A percentile compares a stretch with the other conserved stretches of the same genome.
phyloP scores from a whole-genome alignment of 2,329 filamentous ascomycete species.

The Furcasterigmium sp. region DNA sequence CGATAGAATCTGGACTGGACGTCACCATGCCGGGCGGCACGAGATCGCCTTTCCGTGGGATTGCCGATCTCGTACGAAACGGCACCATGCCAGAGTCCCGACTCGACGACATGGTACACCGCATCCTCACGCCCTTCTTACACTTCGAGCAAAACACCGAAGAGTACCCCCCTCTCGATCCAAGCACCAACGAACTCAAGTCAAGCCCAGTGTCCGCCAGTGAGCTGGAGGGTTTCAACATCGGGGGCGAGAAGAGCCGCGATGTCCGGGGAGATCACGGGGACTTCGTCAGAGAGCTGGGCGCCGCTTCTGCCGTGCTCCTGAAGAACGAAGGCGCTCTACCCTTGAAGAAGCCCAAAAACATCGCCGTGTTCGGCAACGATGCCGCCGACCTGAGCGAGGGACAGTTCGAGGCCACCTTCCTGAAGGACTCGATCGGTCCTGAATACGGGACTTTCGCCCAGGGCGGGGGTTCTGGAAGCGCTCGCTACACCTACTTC shows the following conservation, averaged over 20 bases:
- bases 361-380: slow-evolving; percentile 74
- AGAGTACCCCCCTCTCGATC: slow-evolving; percentile 33
- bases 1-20: slow-evolving; percentile 56
- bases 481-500: slow-evolving; percentile 13
- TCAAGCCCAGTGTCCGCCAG: neutral
- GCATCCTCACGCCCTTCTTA: slow-evolving; percentile 37
- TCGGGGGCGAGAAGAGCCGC: slow-evolving; percentile 5
- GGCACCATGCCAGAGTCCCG: slow-evolving; percentile 67
- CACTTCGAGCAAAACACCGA: slow-evolving; percentile 68
- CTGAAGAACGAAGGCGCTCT: slow-evolving; percentile 47
- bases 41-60: slow-evolving; percentile 30
- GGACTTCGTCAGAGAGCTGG: slow-evolving; percentile 24
- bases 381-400: slow-evolving; percentile 52
- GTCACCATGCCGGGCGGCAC: slow-evolving; percentile 61
- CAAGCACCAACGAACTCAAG: neutral
- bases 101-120: slow-evolving; percentile 71
- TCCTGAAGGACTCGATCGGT: neutral
- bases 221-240: neutral
- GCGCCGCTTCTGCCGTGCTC: slow-evolving; percentile 27
- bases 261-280: slow-evolving; percentile 25
- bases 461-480: slow-evolving; percentile 48
- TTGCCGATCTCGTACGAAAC: slow-evolving; percentile 72
- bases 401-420: neutral
- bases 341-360: slow-evolving; percentile 73
- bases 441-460: slow-evolving; percentile 52